Base-by-base conservation (phyloP, 192 early-diverging fungal species). In the Coemansia sp. region DNA sequence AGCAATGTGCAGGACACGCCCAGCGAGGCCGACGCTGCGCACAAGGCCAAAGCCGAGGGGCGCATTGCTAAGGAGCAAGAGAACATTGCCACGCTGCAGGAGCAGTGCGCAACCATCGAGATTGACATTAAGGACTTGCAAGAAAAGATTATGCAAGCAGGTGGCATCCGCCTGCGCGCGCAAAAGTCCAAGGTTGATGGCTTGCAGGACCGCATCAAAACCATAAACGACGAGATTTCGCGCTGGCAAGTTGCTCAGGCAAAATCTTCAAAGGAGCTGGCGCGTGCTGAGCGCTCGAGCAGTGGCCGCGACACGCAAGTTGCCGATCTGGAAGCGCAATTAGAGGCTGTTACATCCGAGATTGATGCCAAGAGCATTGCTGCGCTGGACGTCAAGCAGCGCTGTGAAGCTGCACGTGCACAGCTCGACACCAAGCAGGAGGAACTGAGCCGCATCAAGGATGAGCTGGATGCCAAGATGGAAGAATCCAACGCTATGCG, bases 171-270 rank as follows among this genome's bases (percentile, higher is more conserved):
- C 69, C 75, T 99, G 28, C 85, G 96, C 48, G 72, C 85, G 4
- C 96, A 99, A 75, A 93, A 92, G 54, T 84, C 88, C 44, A 90
- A 87, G 22, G 91, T 94, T 9, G 92, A 95, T 55, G 86, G 87
- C 14, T 67, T 98, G 44, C 74, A 81, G 22, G 89, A 94, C 46
- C 87, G 90, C 55, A 91, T 98, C 56, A 87, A 85, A 49, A 72
- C 73, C 0, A 62, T 85, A 4, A 84, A 87, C 53, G 85, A 90
- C 20, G 83, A 85, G 57, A 81, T 91, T 8, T 91, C 90, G 2
- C 92, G 92, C 51, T 78, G 86, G 61, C 83, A 84, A 38, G 89
- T 90, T 5, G 83, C 88, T 21, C 89, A 93, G 53, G 73, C 86
- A 28, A 88, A 91, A 42, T 78, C 90, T 1, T 85, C 88, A 57